Conservation (phyloP, 371 early-diverging fungal genomes). For the Cokeromyces recurvatus region DNA sequence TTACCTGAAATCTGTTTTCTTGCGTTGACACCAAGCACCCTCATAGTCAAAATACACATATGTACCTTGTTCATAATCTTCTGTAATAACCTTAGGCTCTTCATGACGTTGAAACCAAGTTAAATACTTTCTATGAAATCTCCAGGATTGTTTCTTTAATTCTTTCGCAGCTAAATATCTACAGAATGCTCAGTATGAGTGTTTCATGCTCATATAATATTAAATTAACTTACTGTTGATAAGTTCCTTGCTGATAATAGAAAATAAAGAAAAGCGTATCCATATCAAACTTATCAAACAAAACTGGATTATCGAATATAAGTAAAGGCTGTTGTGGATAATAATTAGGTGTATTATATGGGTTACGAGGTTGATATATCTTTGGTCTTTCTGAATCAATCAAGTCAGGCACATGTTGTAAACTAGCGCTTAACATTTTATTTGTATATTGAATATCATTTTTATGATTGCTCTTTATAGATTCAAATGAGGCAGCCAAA, state of each 20-base stretch:
- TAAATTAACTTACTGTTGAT: too few species aligned
- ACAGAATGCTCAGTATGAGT: too few species aligned
- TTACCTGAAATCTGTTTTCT: constrained; percentile 94
- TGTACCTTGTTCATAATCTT: constrained; percentile 98
- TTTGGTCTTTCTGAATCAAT: constrained; percentile 62
- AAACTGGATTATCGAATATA: constrained; percentile 75
- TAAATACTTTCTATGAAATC: constrained; percentile 97
- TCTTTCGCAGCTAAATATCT: constrained; percentile 95
- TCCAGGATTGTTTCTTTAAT: constrained; percentile 97
- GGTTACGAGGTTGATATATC: constrained; percentile 69
- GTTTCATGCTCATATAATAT: not conserved
- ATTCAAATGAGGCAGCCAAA: constrained; percentile 72
- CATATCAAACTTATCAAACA: constrained; percentile 90
- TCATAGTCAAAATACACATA: constrained; percentile 99
- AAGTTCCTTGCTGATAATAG: constrained; percentile 96
- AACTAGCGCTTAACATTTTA: constrained; percentile 76
- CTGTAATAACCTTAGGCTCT: constrained; percentile 95
- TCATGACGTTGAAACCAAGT: constrained; percentile 99
- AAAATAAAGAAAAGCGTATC: constrained; percentile 99
- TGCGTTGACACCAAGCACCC: constrained; percentile 96
- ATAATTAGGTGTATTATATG: constrained; percentile 79
- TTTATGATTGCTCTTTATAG: constrained; percentile 47
- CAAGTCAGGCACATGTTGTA: constrained; percentile 70
- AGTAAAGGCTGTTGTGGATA: constrained; percentile 87
- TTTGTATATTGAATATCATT: constrained; percentile 38